Evolutionary conservation across 2,329 filamentous ascomycete genomes (phyloP), one percentile per base, ranked within the genome.

Genomic region (Balansia obtecta): DNA sequence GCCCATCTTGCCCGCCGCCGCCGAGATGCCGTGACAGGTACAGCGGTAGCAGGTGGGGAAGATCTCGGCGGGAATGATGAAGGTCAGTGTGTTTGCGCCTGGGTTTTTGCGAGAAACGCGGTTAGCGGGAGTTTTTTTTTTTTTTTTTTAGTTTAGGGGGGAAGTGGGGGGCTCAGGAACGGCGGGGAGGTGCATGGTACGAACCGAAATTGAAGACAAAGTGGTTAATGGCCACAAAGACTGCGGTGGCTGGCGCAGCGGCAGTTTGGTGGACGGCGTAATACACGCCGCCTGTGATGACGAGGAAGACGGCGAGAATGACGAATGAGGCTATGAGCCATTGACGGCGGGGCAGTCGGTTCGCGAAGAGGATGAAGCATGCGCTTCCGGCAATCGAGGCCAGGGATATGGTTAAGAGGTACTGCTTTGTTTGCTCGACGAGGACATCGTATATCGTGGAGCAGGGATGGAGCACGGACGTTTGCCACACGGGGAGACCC

Each of bases 11-110:
- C 79, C 79, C 0, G 73, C 72, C 0, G 79, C 79, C 0, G 79
- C 79, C 0, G 78, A 79, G 48, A 82, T 77, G 22, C 78, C 79
- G 57, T 82, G 78, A 52, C 77, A 82, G 0, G 79, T 80, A 47
- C 74, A 79, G 40, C 80, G 74, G 56, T 82, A 83, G 54, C 74
- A 72, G 2, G 80, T 83, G 0, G 79, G 79, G 59, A 84, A 85
- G 41, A 81, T 74, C 59, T 84, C 80, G 41, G 77, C 79, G 1
- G 80, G 79, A 15, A 83, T 74, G 49, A 83, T 76, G 57, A 83
- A 82, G 0, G 79, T 83, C 11, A 82, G 71, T 0, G 76, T 78
- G 56, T 82, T 82, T 41, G 78, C 77, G 11, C 79, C 74, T 73
- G 46, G 3, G 27, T n/a, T n/a, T n/a, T n/a, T n/a, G 18, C 12